Evolutionary conservation across 225 moss, liverwort and hornwort genomes (phyloP), one percentile per base, ranked within the genome.

Genomic region (Thuidium tamariscinum): DNA sequence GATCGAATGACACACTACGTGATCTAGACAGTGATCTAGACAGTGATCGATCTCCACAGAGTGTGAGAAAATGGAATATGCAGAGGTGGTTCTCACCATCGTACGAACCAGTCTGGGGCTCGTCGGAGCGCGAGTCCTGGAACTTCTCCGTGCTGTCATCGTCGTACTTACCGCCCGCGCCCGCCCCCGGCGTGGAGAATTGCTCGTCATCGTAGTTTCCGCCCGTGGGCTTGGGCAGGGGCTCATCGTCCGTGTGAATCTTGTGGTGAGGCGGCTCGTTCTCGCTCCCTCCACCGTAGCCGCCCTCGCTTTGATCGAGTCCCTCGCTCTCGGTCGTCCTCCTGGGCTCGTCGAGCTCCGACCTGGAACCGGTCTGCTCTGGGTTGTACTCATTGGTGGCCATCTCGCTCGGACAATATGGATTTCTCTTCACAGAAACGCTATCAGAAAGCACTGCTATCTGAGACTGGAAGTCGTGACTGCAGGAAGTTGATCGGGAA

Each of bases 261-360:
- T 55, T 89, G 79, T 93, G 93, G 62, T 87, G 91, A 1, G 91
- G 93, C 29, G 93, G 90, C 72, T 88, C 88, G 8, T 70, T 26
- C 88, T 91, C 88, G 78, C 77, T 83, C 81, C 83, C 88, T 25
- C 87, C 93, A 6, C 80, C 89, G 10, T 44, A 87, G 34, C 89
- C 89, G 10, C 27, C 7, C 46, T 37, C 20, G 25, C 30, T 60
- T 7, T 60, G 2, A 0, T 55, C 71, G 14, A 84, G 7, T 7
- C 34, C 83, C 25, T 34, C 18, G 29, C 60, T 55, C 62, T 83
- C 87, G 22, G 75, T 44, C 57, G 92, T 92, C 85, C 90, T 56
- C 79, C 90, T 64, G 3, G 92, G 90, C 90, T 90, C 89, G 6
- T 92, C 89, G 8, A 90, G 90, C 81, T 75, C 88, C 48, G 90